Base-by-base conservation (phyloP, 2,329 filamentous ascomycete genomes). In the Alternaria sp. region DNA sequence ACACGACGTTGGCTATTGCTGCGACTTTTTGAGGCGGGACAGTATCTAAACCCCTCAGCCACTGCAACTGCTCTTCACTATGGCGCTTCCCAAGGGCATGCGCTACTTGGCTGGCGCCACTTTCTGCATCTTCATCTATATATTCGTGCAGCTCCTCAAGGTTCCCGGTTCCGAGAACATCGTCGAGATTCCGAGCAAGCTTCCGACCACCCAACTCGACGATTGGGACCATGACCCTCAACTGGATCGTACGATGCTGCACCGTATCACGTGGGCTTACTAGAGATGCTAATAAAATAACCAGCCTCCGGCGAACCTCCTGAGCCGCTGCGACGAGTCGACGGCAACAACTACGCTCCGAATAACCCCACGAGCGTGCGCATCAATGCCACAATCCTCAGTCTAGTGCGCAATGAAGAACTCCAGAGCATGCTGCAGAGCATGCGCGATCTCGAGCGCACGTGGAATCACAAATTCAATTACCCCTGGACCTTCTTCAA, bases 401-500 rank as follows among this genome's bases (percentile, higher is more conserved):
- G 93, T 23, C 86, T 99, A 36, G 95, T 99, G 55, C 89, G 95
- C 61, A 99, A 99, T 73, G 88, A 91, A 74, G 95, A 99, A 81
- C 81, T 97, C 28, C 80, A 87, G 23, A 91, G 90, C 45, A 90
- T 99, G 83, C 82, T 98, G 26, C 86, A 89, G 74, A 92, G 93
- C 26, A 99, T 99, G 92, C 80, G 80, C 54, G 94, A 99, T 73
- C 84, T 99, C 60, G 95, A 99, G 80, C 83, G 90, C 66, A 98
- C 94, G 1, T 99, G 93, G 93, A 99, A 99, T 74, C 84, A 87
- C 83, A 99, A 99, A 76, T 99, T 98, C 86, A 99, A 99, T 82
- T 99, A 99, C 75, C 95, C 95, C 0, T 99, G 95, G 92, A 97
- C 93, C 8, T 99, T 99, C 78, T 96, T 99, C 85, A 99, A 99